These are phyloP conservation scores for Dendrocalamus latiflorus DNA, from an alignment of 202 grass and related monocot genomes.

Conservation along the genomic window DNA sequence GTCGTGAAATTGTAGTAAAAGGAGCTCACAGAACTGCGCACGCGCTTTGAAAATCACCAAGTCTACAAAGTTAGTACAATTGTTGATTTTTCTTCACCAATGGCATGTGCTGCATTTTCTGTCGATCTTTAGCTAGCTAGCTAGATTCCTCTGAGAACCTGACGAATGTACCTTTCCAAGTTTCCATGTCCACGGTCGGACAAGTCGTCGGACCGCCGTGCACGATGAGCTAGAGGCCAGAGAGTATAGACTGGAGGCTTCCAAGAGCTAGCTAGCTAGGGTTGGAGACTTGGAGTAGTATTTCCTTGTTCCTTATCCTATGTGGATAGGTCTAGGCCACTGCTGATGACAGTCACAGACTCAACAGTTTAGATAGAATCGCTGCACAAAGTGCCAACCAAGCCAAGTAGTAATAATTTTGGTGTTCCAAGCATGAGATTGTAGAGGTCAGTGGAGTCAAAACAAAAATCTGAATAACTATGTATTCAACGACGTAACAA, in stretches of 20 bases:
- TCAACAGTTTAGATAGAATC: not conserved
- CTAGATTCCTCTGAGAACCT: not conserved
- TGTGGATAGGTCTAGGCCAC: not conserved
- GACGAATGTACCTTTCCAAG: not conserved
- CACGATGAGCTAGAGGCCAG: not conserved
- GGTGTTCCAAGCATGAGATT: not conserved
- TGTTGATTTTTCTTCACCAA: not conserved
- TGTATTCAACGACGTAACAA: too few relatives aligned
- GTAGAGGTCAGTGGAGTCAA: not conserved
- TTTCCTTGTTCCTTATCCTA: not conserved
- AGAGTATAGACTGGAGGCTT: too few relatives aligned
- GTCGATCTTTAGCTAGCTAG: not conserved
- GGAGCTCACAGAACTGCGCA: too few relatives aligned
- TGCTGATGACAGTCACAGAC: too few relatives aligned
- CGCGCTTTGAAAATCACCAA: not conserved
- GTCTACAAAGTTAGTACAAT: not conserved
- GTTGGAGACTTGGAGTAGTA: not conserved
- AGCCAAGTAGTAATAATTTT: not conserved
- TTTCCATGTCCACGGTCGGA: not conserved
- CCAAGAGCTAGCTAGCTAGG: too few relatives aligned
- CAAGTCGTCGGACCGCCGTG: not conserved
- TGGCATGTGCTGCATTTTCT: not conserved
- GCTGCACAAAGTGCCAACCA: not conserved
- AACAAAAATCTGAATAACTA: too few relatives aligned
- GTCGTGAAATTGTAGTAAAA: not conserved